phyloP scores from a whole-genome alignment of 2,329 filamentous ascomycete species.

The Lecanicillium sp. region DNA sequence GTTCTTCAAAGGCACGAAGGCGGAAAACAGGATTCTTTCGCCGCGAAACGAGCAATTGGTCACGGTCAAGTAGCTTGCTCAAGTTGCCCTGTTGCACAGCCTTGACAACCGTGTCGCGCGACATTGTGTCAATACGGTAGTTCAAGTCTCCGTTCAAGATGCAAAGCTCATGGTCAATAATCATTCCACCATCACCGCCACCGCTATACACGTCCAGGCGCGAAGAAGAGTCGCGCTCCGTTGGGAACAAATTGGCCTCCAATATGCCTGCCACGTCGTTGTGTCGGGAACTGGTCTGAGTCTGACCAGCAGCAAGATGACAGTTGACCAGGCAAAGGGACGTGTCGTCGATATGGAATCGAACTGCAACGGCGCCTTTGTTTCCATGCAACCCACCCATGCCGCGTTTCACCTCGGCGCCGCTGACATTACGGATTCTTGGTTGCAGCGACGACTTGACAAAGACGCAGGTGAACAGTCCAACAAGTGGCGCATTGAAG shows the following conservation, averaged over 20 bases:
- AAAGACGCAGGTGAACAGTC: conserved; percentile 93
- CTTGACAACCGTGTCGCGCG: conserved; percentile 82
- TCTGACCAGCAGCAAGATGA: conserved; percentile 90
- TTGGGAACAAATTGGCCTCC: conserved; percentile 67
- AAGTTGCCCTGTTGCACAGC: conserved; percentile 78
- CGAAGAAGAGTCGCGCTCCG: conserved; percentile 57
- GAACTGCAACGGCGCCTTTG: conserved; percentile 85
- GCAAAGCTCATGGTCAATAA: conserved; percentile 96
- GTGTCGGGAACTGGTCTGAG: conserved; percentile 82
- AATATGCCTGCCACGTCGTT: conserved; percentile 88
- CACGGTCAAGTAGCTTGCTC: conserved; percentile 78
- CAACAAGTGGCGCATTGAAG: conserved; percentile 80
- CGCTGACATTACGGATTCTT: conserved; percentile 69
- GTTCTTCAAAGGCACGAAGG: conserved; percentile 82
- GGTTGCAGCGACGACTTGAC: conserved; percentile 72
- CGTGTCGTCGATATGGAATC: conserved; percentile 90
- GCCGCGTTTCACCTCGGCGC: conserved; percentile 84
- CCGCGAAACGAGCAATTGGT: conserved; percentile 83
- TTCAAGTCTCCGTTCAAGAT: conserved; percentile 94
- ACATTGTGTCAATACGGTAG: conserved; percentile 97
- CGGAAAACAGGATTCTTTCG: conserved; percentile 86
- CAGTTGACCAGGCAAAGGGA: conserved; percentile 97
- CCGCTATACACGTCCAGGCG: conserved; percentile 76
- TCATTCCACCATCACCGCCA: conserved; percentile 91
- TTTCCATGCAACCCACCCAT: conserved; percentile 95